Percentiles rank a stretch among this genome's conserved stretches.
Conservation (phyloP, 768 basidiomycete genomes). For the Phlebiopsis flavidoalba region DNA sequence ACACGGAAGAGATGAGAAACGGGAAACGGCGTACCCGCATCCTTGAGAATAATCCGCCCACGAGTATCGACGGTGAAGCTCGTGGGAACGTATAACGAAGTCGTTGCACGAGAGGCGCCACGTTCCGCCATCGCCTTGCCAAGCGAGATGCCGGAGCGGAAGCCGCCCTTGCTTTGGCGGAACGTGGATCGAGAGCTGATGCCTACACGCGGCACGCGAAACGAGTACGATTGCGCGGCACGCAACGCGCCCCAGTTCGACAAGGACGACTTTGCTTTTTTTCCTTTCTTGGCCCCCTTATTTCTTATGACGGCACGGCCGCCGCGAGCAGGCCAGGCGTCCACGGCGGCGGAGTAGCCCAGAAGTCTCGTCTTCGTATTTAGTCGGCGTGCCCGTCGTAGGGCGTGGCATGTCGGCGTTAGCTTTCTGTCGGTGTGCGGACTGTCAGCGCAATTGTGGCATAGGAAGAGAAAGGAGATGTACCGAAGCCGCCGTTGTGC, state of each 20-base stretch:
- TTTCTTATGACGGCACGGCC: too few relatives aligned
- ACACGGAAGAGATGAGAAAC: background rate
- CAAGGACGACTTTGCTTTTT: slow-evolving; percentile 47
- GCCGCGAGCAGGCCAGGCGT: slow-evolving; percentile 12
- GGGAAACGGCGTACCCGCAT: slow-evolving; percentile 45
- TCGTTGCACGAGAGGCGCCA: slow-evolving; percentile 47
- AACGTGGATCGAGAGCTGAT: slow-evolving; percentile 61
- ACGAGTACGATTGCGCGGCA: slow-evolving; percentile 31
- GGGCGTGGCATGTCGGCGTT: slow-evolving; percentile 41
- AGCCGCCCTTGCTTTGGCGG: slow-evolving; percentile 66
- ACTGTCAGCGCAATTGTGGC: background rate
- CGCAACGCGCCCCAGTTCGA: slow-evolving; percentile 28
- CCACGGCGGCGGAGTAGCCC: slow-evolving; percentile 16
- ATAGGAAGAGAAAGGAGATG: slow-evolving; percentile 12
- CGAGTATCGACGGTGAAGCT: slow-evolving; percentile 62
- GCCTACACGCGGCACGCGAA: slow-evolving; percentile 43
- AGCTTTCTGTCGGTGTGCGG: slow-evolving; percentile 31
- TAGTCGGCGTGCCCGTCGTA: slow-evolving; percentile 41
- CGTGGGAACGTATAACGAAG: slow-evolving; percentile 56
- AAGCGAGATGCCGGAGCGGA: slow-evolving; percentile 59
- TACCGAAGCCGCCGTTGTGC: slow-evolving; percentile 14
- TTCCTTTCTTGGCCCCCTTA: too few relatives aligned
- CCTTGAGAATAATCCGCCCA: slow-evolving; percentile 54
- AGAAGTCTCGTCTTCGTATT: slow-evolving; percentile 37
- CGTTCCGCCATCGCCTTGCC: slow-evolving; percentile 62